These are phyloP conservation scores for Annona squamosa DNA, from an alignment of 164 flowering plant species.

Conservation along the genomic window DNA sequence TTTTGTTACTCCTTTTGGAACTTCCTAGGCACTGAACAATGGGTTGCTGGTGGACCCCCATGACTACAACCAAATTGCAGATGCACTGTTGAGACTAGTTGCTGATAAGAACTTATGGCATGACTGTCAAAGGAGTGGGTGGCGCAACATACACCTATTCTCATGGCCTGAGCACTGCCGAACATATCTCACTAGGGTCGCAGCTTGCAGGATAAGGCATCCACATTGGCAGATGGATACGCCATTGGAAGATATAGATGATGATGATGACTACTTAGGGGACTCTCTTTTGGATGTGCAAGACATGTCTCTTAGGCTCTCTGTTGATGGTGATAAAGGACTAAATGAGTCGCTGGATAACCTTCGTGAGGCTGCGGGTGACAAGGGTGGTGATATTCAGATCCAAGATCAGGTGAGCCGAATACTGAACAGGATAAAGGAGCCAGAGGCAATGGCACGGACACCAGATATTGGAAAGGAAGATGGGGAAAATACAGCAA, in stretches of 20 bases:
- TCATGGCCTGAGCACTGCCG: conserved; percentile 99
- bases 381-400: conserved; percentile 30
- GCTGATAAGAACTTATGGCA: conserved; percentile 88
- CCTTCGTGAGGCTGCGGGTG: conserved; percentile 21
- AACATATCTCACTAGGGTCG: conserved; percentile 87
- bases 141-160: conserved; percentile 87
- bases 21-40: conserved; percentile 67
- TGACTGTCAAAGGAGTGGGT: conserved; percentile 78
- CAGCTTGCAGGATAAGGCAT: conserved; percentile 86
- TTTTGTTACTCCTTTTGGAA: not conserved
- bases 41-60: conserved; percentile 96
- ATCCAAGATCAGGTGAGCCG: conserved; percentile 70
- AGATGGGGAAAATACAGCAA: conserved; percentile 28
- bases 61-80: conserved; percentile 71
- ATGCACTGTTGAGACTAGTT: conserved; percentile 78
- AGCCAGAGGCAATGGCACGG: conserved; percentile 26
- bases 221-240: conserved; percentile 94
- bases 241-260: conserved; percentile 50
- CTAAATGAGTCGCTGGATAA: conserved; percentile 46
- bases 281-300: conserved; percentile 88
- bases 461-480: conserved; percentile 35
- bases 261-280: conserved; percentile 53
- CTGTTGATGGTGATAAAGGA: conserved; percentile 83
- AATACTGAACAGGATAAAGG: conserved; percentile 58
- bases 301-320: conserved; percentile 84